Percentiles rank a stretch among this genome's conserved stretches.
These are phyloP conservation scores for Gossypium arboreum DNA, from an alignment of 345 rosid genomes.

Conservation along the genomic window DNA sequence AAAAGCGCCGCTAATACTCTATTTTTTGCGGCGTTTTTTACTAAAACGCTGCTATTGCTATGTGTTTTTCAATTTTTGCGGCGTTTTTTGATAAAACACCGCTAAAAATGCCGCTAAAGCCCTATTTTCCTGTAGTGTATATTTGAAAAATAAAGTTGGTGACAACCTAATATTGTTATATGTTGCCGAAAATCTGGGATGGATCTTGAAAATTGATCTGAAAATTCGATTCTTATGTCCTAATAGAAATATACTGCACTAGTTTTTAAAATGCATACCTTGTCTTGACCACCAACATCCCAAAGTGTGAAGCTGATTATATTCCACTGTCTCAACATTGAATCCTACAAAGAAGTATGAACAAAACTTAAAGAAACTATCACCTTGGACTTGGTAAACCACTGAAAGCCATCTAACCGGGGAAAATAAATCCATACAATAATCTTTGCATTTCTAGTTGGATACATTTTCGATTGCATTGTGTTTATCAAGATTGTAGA, in stretches of 20 bases:
- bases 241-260: not conserved
- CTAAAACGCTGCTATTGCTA: no score
- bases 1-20: no score
- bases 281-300: slow-evolving; percentile 95
- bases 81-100: no score
- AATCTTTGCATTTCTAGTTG: not conserved
- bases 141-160: not conserved
- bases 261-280: slow-evolving; percentile 38
- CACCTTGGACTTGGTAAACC: not conserved
- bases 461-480: no score
- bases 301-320: slow-evolving; percentile 81
- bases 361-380: not conserved
- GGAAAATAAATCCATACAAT: not conserved
- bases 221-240: not conserved
- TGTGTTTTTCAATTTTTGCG: no score
- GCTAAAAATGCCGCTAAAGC: no score
- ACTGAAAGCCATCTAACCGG: not conserved
- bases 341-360: slow-evolving; percentile 44
- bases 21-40: no score
- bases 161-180: not conserved
- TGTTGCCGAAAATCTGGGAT: not conserved
- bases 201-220: not conserved
- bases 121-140: no score
- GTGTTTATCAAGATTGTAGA: no score
- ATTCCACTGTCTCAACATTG: slow-evolving; percentile 87